Conservation (phyloP, 106 monocot species). For the Dendrobium huoshanense region DNA sequence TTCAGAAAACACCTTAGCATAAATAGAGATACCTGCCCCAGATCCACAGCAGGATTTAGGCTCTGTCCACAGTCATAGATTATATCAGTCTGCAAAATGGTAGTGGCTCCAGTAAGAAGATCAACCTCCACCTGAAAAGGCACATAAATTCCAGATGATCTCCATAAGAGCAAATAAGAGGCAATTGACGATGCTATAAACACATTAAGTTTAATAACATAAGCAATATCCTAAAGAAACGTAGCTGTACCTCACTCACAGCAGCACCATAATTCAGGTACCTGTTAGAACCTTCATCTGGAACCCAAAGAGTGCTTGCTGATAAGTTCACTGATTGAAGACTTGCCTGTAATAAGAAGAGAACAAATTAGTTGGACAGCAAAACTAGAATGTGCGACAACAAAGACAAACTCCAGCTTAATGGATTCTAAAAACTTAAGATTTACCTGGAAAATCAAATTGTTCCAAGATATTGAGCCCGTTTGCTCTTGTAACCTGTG, state of each 20-base stretch:
- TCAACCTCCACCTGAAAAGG: constrained; percentile 78
- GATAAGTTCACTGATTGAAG: constrained; percentile 56
- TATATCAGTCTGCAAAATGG: constrained; percentile 57
- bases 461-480: constrained; percentile 48
- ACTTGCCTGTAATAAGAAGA: constrained; percentile 44
- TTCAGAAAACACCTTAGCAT: too few relatives aligned
- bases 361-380: background rate
- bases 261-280: constrained; percentile 91
- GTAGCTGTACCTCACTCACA: constrained; percentile 50
- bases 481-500: constrained; percentile 24
- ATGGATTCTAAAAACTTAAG: background rate
- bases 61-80: constrained; percentile 88
- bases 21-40: constrained; percentile 65
- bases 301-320: constrained; percentile 43
- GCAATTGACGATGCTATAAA: background rate
- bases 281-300: constrained; percentile 21
- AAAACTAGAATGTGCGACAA: background rate
- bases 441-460: constrained; percentile 50
- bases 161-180: background rate
- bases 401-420: background rate
- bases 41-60: constrained; percentile 83
- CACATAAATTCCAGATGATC: background rate
- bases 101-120: constrained; percentile 72
- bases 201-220: background rate
- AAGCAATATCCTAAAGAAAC: background rate